Evolutionary conservation across 2,329 filamentous ascomycete species (phyloP).

Genomic region (Neopestalotiopsis rosae): DNA sequence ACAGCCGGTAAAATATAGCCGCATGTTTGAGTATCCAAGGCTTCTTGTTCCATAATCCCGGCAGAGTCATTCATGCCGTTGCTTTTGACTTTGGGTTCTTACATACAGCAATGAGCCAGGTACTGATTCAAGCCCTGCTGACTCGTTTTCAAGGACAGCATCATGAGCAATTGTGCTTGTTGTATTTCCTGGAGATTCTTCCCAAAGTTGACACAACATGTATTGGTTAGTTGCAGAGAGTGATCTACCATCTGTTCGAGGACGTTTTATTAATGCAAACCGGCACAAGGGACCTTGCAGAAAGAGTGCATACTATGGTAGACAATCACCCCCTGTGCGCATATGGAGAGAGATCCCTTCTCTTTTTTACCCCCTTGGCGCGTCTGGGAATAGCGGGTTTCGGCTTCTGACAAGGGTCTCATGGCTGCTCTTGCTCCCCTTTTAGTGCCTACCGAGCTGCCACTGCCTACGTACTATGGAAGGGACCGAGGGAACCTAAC

Average conservation of each 20-base stretch:
- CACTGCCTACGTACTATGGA: background rate
- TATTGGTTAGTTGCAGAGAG: background rate
- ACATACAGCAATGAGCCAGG: background rate
- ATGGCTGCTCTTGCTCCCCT: background rate
- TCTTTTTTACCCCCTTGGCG: too few relatives aligned
- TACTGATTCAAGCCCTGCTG: too few relatives aligned
- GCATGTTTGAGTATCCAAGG: background rate
- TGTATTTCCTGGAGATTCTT: too few relatives aligned
- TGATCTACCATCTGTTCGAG: background rate
- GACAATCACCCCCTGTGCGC: background rate
- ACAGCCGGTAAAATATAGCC: background rate
- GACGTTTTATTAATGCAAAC: background rate
- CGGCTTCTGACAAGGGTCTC: background rate
- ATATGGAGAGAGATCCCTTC: background rate
- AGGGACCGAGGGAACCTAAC: background rate
- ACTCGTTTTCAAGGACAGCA: too few relatives aligned
- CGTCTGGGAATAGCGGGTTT: background rate
- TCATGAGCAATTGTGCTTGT: too few relatives aligned
- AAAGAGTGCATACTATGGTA: background rate
- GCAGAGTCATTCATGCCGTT: background rate
- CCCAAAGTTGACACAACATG: too few relatives aligned
- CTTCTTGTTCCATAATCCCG: background rate
- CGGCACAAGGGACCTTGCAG: background rate
- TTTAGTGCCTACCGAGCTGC: background rate
- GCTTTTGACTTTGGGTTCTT: background rate